A percentile compares a stretch with the other conserved stretches of the same genome.
Evolutionary conservation across 768 basidiomycete species (phyloP).

Genomic region (Tulasnella sp.): DNA sequence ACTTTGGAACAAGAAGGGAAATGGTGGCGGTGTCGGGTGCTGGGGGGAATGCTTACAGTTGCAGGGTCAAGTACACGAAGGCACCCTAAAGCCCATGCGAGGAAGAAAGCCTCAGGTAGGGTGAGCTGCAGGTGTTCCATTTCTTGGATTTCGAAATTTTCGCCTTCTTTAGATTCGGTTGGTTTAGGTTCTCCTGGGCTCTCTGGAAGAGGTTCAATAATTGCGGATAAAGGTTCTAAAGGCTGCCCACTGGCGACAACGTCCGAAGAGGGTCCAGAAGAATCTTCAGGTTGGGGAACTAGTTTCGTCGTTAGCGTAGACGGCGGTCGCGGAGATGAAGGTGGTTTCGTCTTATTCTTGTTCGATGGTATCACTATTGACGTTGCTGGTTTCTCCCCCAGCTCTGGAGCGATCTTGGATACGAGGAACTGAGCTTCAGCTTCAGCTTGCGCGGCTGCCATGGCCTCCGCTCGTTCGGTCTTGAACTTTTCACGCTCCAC

Average conservation of each 20-base stretch:
- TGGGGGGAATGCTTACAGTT: slow-evolving; percentile 55
- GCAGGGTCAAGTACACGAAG: slow-evolving; percentile 67
- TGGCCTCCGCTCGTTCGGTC: slow-evolving; percentile 83
- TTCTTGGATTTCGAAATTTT: slow-evolving; percentile 52
- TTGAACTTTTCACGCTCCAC: slow-evolving; percentile 92
- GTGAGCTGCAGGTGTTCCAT: slow-evolving; percentile 91
- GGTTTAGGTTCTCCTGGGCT: slow-evolving; percentile 58
- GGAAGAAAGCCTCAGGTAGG: slow-evolving; percentile 86
- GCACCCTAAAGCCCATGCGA: slow-evolving; percentile 82
- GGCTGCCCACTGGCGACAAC: neutral
- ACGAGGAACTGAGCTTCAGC: slow-evolving; percentile 74
- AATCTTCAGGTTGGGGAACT: slow-evolving; percentile 2
- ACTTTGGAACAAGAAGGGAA: slow-evolving; percentile 8
- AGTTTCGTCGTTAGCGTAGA: neutral
- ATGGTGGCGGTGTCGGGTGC: slow-evolving; percentile 17
- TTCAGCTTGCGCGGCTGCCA: slow-evolving; percentile 78
- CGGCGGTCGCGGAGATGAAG: slow-evolving; percentile 7
- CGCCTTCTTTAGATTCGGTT: slow-evolving; percentile 44
- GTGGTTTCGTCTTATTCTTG: slow-evolving; percentile 22
- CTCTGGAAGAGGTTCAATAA: slow-evolving; percentile 52
- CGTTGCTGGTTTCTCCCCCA: slow-evolving; percentile 20
- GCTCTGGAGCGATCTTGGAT: slow-evolving; percentile 51
- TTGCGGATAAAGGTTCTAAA: slow-evolving; percentile 23
- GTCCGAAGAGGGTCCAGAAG: neutral
- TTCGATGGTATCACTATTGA: slow-evolving; percentile 28